Base-by-base conservation (phyloP, 2,329 filamentous ascomycete species). In the Colletotrichum sojae region DNA sequence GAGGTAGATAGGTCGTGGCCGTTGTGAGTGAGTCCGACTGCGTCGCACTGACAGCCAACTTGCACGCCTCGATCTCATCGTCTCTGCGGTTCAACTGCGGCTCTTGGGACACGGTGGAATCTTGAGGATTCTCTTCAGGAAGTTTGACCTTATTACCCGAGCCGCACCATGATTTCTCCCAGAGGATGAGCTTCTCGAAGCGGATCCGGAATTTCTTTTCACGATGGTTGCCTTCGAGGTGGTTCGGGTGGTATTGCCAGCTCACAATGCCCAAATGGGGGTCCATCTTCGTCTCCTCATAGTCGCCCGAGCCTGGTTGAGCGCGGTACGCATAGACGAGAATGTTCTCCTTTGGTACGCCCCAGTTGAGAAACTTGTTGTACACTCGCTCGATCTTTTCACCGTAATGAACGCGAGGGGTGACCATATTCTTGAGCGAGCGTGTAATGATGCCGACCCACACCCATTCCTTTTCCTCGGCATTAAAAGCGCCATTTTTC, bases 121-220 rank as follows among this genome's bases (percentile, higher is more conserved):
- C 25, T 0, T 22, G 39, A 15, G 36, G 22, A 9, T 6, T 13
- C 4, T 3, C 4, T 3, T 36, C 36, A 9, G 22, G 59, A 18
- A 15, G 39, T 6, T 18, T 31, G 4, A 40, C 16, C 12, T 48
- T 43, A 12, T 52, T 18, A 16, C 65, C 65, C 9, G 45, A 43
- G 15, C 68, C 46, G 54, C 71, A 73, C 71, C 71, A 72, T 9
- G 25, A 43, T 22, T 65, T 52, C 22, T 71, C 64, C 13, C 84
- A 86, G 71, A 75, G 54, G 8, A 66, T 3, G 6, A 62, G 40
- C 40, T 66, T 63, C 22, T 72, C 59, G 40, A 63, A 65, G 15
- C 65, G 63, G 6, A 73, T 6, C 20, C 59, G 22, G 22, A 43
- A 20, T 13, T 63, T 64, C 31, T 52, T 49, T 12, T 53, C 57